Evolutionary conservation across 768 basidiomycete species (phyloP).

Genomic region (Roridomyces roridus): DNA sequence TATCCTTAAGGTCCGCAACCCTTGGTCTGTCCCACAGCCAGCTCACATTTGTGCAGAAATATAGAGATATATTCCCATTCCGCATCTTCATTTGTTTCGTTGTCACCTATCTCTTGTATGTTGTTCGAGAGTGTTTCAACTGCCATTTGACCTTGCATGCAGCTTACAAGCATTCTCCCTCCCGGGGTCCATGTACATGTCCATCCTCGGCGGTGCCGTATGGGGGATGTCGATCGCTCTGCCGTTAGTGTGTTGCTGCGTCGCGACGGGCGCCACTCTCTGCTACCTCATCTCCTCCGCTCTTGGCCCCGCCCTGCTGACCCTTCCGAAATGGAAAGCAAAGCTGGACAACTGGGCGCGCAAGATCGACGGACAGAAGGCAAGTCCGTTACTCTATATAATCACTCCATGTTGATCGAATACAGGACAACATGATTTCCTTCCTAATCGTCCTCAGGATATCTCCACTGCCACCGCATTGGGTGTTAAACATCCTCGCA

Average conservation of each 20-base stretch:
- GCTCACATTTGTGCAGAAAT: constrained; percentile 54
- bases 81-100: constrained; percentile 89
- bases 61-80: constrained; percentile 85
- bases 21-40: too few relatives aligned
- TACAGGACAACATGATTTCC: constrained; percentile 78
- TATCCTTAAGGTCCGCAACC: constrained; percentile 61
- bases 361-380: constrained; percentile 71
- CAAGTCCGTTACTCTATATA: background rate
- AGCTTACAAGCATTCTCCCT: constrained; percentile 97
- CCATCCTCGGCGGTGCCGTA: constrained; percentile 94
- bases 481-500: constrained; percentile 93
- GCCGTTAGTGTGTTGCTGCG: constrained; percentile 90
- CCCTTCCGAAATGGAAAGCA: constrained; percentile 84
- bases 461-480: constrained; percentile 93
- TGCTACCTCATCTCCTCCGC: constrained; percentile 94
- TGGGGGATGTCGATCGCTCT: constrained; percentile 90
- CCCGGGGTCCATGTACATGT: constrained; percentile 97
- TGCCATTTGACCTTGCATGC: constrained; percentile 1
- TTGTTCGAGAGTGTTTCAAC: constrained; percentile 26
- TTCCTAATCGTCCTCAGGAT: constrained; percentile 96
- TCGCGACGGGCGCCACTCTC: constrained; percentile 88
- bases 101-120: constrained; percentile 91
- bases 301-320: constrained; percentile 89
- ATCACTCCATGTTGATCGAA: background rate
- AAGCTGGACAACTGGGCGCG: constrained; percentile 82